Evolutionary conservation across 305 asterid genomes (phyloP), one percentile per base, ranked within the genome.

Genomic region (Caryopteris hybrid): DNA sequence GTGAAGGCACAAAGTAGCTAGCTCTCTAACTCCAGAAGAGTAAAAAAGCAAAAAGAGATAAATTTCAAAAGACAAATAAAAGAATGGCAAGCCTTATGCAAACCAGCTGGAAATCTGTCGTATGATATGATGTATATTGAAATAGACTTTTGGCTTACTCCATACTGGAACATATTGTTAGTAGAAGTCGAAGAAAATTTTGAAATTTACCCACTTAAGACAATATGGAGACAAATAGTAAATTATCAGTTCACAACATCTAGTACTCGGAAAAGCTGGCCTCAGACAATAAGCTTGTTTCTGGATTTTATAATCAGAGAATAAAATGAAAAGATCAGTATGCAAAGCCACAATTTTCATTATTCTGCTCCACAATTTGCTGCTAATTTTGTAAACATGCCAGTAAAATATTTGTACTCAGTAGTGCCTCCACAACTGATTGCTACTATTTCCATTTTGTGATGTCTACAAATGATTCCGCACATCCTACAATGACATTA

Each of bases 1-100:
- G 59, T 9, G 66, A 39, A 23, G 34, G 43, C 52, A 53, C 39
- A 53, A 23, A 50, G 31, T 17, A 72, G 27, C 64, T 23, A 54
- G 69, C 60, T 66, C 62, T 21, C 65, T 1, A 62, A 53, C 46
- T 54, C 27, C 46, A 16, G 58, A 71, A 27, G 27, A 53, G n/a
- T 20, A n/a, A 16, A 61, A 21, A 21, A n/a, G 22, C 0, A 13
- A 8, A n/a, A 11, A 54, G 27, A 2, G 6, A 52, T 20, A 21
- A 42, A 23, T 3, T 59, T 6, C 52, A 68, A 68, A 8, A 55
- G 41, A 66, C 42, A 22, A 39, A 66, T 4, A 66, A 39, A 36
- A 12, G 22, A 6, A 64, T 22, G 8, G 22, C 11, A 13, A 34
- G 27, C 25, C 62, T n/a, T 36, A 38, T 36, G 53, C 41, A 14